A percentile compares a stretch with the other conserved stretches of the same genome.
These are phyloP conservation scores for Cornus kousa DNA, from an alignment of 148 eudicot genomes.

Conservation along the genomic window DNA sequence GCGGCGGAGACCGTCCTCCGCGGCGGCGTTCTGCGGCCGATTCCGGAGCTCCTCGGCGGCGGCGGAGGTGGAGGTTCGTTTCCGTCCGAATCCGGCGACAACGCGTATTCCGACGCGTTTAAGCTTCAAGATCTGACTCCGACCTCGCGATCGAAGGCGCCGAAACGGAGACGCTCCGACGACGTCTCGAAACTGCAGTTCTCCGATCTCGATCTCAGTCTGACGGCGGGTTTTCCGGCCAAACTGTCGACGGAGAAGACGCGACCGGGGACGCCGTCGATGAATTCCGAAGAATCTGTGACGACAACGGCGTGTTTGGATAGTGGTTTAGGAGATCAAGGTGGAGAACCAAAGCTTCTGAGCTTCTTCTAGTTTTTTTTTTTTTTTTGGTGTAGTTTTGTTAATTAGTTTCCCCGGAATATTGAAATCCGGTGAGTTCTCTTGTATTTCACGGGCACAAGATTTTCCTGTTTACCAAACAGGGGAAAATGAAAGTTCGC, in stretches of 20 bases:
- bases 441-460: conserved; percentile 46
- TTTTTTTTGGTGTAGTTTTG: background rate
- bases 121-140: conserved; percentile 27
- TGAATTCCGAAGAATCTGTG: conserved; percentile 64
- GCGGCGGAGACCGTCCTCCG: conserved; percentile 74
- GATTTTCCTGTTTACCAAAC: conserved; percentile 45
- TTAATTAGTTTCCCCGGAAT: conserved; percentile 16
- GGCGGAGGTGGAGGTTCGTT: conserved; percentile 18
- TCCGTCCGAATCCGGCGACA: conserved; percentile 24
- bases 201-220: conserved; percentile 40
- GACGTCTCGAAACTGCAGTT: conserved; percentile 22
- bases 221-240: conserved; percentile 26
- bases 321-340: conserved; percentile 13
- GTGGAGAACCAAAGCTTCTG: conserved; percentile 30
- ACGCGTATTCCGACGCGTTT: conserved; percentile 16
- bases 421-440: conserved; percentile 30
- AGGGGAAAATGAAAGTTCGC: conserved; percentile 65
- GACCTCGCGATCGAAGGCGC: conserved; percentile 13
- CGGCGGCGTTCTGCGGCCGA: conserved; percentile 57
- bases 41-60: conserved; percentile 44
- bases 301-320: conserved; percentile 52
- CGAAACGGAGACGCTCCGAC: conserved; percentile 31
- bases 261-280: conserved; percentile 58
- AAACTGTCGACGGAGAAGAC: conserved; percentile 18
- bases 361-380: conserved; percentile 39